phyloP scores from a whole-genome alignment of 169 alveolate genomes.

The Eimeria acervulina region DNA sequence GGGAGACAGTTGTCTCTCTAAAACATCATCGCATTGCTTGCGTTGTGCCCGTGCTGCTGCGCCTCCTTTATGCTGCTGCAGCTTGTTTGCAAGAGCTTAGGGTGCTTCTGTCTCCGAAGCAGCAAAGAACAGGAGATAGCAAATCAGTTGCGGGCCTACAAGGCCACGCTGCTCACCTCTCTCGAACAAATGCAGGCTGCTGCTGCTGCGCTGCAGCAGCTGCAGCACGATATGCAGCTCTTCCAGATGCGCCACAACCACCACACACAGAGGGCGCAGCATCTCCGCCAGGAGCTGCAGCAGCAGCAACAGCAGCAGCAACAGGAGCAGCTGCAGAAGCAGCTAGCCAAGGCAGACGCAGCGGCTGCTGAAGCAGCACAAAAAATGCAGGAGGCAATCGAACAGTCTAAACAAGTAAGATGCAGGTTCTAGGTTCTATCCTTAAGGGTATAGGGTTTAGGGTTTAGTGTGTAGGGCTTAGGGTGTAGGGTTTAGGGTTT shows the following conservation, averaged over 20 bases:
- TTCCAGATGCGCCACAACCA: constrained; percentile 7
- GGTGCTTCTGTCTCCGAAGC: constrained; percentile 78
- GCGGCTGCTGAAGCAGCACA: constrained; percentile 31
- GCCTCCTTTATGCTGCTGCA: neutral
- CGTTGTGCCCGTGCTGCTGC: too few relatives aligned
- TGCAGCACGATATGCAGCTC: constrained; percentile 60
- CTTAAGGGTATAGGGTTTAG: constrained; percentile 8
- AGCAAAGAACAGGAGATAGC: constrained; percentile 62
- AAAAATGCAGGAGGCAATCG: constrained; percentile 8
- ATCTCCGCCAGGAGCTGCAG: neutral
- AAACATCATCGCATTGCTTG: neutral
- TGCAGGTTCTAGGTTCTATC: neutral
- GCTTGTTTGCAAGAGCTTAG: constrained; percentile 73
- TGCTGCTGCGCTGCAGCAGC: constrained; percentile 75
- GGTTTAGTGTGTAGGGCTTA: too few relatives aligned
- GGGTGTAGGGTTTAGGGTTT: too few relatives aligned
- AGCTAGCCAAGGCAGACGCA: neutral
- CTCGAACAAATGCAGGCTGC: constrained; percentile 67
- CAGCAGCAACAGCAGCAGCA: constrained; percentile 31
- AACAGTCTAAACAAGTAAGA: constrained; percentile 30
- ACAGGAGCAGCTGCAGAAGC: constrained; percentile 3
- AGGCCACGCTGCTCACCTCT: constrained; percentile 50
- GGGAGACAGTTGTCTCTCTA: neutral
- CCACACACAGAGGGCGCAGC: neutral
- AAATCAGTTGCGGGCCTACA: constrained; percentile 72